phyloP scores from a whole-genome alignment of 148 eudicot genomes.

The Suaeda aralocaspica region DNA sequence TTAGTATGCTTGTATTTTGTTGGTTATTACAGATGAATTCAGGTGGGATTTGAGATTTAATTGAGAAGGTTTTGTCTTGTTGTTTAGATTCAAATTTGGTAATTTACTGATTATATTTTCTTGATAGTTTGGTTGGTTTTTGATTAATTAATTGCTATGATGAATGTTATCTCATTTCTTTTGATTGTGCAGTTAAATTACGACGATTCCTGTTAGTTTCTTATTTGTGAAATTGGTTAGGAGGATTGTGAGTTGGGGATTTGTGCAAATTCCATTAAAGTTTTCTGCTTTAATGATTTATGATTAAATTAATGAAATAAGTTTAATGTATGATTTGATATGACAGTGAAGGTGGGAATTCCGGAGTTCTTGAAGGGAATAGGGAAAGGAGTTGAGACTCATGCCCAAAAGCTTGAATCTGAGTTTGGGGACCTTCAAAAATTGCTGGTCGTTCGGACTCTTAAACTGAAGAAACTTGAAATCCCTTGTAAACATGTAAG shows the following conservation, averaged over 20 bases:
- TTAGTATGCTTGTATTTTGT: not conserved
- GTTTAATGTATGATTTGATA: conserved; percentile 14
- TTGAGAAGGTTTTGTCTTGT: not conserved
- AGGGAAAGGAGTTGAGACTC: conserved; percentile 65
- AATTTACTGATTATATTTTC: not conserved
- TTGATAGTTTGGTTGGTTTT: not conserved
- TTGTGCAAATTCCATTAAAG: not conserved
- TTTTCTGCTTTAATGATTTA: not conserved
- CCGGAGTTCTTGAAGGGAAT: conserved; percentile 76
- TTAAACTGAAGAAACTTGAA: conserved; percentile 78
- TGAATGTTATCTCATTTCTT: too few relatives aligned
- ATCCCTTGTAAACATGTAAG: conserved; percentile 78
- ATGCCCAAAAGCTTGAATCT: conserved; percentile 68
- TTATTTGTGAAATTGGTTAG: not conserved
- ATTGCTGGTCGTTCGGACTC: conserved; percentile 66
- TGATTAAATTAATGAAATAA: not conserved
- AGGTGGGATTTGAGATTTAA: not conserved
- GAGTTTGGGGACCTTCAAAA: conserved; percentile 73
- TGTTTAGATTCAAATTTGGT: not conserved
- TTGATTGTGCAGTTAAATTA: not conserved
- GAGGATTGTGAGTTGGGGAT: not conserved
- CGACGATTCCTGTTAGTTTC: not conserved
- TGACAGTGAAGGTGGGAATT: conserved; percentile 73
- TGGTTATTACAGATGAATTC: not conserved
- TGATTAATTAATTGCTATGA: not conserved